Conservation (phyloP, 768 basidiomycete species). For the Macrolepiota fuliginosa region DNA sequence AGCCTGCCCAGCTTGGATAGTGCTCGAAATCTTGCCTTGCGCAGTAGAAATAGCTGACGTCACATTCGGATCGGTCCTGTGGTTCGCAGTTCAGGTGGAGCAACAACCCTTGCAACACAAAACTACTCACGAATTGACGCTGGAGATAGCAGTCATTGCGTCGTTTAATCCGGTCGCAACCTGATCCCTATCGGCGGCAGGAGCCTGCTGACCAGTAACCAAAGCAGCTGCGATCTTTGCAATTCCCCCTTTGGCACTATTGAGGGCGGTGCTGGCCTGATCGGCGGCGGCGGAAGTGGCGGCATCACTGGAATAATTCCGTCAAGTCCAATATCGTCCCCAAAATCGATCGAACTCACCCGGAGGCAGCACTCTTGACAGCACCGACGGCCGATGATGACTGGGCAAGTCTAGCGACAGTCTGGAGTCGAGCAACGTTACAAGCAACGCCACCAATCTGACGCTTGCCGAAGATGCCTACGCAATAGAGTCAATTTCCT, state of each 20-base stretch:
- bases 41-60: conserved; percentile 19
- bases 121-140: conserved; percentile 23
- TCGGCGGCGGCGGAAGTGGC: conserved; percentile 19
- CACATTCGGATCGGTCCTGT: conserved; percentile 21
- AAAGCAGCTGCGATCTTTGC: conserved; percentile 22
- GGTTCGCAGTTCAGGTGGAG: not conserved
- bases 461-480: conserved; percentile 11
- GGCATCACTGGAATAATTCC: conserved; percentile 18
- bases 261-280: conserved; percentile 20
- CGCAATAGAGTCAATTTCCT: not conserved
- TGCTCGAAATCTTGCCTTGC: conserved; percentile 17
- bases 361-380: conserved; percentile 13
- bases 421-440: conserved; percentile 25
- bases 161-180: conserved; percentile 19
- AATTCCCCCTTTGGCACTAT: conserved; percentile 22
- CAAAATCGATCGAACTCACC: conserved; percentile 11
- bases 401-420: conserved; percentile 21
- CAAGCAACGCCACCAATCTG: conserved; percentile 17
- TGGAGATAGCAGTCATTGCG: conserved; percentile 20
- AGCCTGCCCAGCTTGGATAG: conserved; percentile 20
- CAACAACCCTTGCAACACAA: not conserved
- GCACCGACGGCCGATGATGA: not conserved
- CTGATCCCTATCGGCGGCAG: conserved; percentile 23
- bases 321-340: not conserved
- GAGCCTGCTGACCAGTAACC: conserved; percentile 18